These are phyloP conservation scores for Talaromyces thailandensis DNA, from an alignment of 495 filamentous ascomycete species.

Conservation along the genomic window DNA sequence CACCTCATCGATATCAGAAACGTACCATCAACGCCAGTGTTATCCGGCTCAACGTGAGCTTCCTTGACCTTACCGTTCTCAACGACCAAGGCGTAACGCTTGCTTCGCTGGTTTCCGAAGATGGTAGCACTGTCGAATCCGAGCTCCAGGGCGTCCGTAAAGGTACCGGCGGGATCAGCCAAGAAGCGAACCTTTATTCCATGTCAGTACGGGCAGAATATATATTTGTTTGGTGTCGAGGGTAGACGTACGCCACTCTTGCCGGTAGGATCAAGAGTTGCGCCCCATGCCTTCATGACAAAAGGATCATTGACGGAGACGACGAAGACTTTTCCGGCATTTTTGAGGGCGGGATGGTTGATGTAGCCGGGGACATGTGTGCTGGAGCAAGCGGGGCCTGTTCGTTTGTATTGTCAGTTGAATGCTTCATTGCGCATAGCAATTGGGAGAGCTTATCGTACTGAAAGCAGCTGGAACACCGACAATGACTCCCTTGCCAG, in stretches of 20 bases:
- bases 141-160: conserved; percentile 80
- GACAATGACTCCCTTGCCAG: conserved; percentile 68
- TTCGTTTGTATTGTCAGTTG: not conserved
- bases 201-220: not conserved
- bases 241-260: conserved; percentile 59
- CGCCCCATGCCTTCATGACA: conserved; percentile 88
- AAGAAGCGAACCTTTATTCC: conserved; percentile 67
- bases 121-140: conserved; percentile 73
- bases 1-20: not conserved
- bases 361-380: conserved; percentile 78
- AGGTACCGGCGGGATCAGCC: conserved; percentile 73
- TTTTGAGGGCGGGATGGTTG: conserved; percentile 59
- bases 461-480: conserved; percentile 89
- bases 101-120: conserved; percentile 78
- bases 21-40: conserved; percentile 77
- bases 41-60: conserved; percentile 82
- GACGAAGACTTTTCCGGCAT: conserved; percentile 74
- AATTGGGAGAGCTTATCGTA: conserved; percentile 22
- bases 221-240: conserved; percentile 17
- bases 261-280: conserved; percentile 58
- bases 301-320: conserved; percentile 93
- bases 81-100: conserved; percentile 78
- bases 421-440: not conserved
- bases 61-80: conserved; percentile 71
- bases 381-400: conserved; percentile 65